A percentile compares a stretch with the other conserved stretches of the same genome.
These are phyloP conservation scores for Pisolithus sp. DNA, from an alignment of 768 basidiomycete genomes.

Conservation along the genomic window DNA sequence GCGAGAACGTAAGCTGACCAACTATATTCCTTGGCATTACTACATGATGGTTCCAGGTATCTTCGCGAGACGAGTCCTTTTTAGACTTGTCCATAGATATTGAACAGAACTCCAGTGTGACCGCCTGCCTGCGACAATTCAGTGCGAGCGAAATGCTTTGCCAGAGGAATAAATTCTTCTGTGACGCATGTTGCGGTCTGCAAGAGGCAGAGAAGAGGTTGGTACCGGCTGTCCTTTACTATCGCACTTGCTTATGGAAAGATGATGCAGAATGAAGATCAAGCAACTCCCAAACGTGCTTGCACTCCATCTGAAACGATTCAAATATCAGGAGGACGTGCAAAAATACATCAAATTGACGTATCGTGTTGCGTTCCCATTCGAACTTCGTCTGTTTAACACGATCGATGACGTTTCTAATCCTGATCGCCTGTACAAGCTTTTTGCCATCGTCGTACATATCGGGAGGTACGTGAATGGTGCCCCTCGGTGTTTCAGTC, in stretches of 20 bases:
- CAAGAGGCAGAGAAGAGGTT: constrained; percentile 97
- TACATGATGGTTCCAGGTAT: constrained; percentile 46
- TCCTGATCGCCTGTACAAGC: constrained; percentile 87
- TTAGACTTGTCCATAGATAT: constrained; percentile 99
- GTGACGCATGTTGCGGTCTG: constrained; percentile 92
- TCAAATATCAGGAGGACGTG: constrained; percentile 95
- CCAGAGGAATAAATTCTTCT: constrained; percentile 97
- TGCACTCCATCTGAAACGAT: constrained; percentile 93
- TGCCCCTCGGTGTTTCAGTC: constrained; percentile 6
- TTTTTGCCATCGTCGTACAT: constrained; percentile 98
- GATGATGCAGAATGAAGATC: constrained; percentile 83
- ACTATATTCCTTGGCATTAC: constrained; percentile 7
- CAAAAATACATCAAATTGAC: constrained; percentile 90
- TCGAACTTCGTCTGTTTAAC: constrained; percentile 92
- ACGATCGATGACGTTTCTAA: constrained; percentile 91
- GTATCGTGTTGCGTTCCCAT: constrained; percentile 94
- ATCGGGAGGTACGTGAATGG: constrained; percentile 83
- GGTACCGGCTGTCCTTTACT: constrained; percentile 19
- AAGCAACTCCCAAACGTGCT: constrained; percentile 93
- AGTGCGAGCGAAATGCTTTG: constrained; percentile 98
- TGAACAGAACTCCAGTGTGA: constrained; percentile 95
- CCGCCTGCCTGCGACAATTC: constrained; percentile 92
- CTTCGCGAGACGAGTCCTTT: constrained; percentile 92
- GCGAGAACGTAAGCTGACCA: constrained; percentile 69
- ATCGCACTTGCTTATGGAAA: constrained; percentile 7